These are phyloP conservation scores for Hanseniaspora mollemarum DNA, from an alignment of 805 yeast species.

Conservation along the genomic window DNA sequence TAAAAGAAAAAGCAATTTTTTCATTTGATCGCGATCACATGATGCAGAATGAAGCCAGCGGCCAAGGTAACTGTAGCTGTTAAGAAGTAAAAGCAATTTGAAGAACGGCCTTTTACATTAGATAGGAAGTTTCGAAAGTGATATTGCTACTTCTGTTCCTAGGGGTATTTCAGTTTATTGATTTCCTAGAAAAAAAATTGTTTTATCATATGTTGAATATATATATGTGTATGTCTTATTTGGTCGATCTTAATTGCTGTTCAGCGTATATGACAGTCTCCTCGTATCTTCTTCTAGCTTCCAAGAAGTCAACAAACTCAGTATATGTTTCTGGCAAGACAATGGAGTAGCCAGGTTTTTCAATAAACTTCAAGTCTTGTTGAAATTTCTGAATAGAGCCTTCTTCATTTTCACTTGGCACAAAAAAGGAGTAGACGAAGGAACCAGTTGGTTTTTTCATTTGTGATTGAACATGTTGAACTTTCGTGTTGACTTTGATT, in stretches of 20 bases:
- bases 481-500: slow-evolving; percentile 76
- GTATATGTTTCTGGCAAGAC: slow-evolving; percentile 79
- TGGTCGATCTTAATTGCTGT: slow-evolving; percentile 29
- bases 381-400: slow-evolving; percentile 19
- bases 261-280: slow-evolving; percentile 62
- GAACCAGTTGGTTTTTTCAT: slow-evolving; percentile 66
- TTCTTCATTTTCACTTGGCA: slow-evolving; percentile 43
- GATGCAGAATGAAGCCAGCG: too few species aligned
- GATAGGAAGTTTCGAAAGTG: too few species aligned
- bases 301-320: slow-evolving; percentile 85
- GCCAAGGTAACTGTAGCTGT: too few species aligned
- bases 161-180: too few species aligned
- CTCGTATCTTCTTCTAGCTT: slow-evolving; percentile 79
- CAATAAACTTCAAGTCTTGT: slow-evolving; percentile 15
- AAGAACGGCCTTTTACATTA: too few species aligned
- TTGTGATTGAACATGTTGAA: slow-evolving; percentile 53
- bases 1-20: slow-evolving; percentile 13
- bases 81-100: too few species aligned
- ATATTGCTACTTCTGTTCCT: too few species aligned
- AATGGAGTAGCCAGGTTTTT: slow-evolving; percentile 49
- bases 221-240: neutral
- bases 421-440: slow-evolving; percentile 80
- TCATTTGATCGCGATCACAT: slow-evolving; percentile 1
- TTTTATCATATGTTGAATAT: neutral
- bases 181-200: too few species aligned